These are phyloP conservation scores for Cladophialophora carrionii DNA, from an alignment of 2,329 filamentous ascomycete species.

Conservation along the genomic window DNA sequence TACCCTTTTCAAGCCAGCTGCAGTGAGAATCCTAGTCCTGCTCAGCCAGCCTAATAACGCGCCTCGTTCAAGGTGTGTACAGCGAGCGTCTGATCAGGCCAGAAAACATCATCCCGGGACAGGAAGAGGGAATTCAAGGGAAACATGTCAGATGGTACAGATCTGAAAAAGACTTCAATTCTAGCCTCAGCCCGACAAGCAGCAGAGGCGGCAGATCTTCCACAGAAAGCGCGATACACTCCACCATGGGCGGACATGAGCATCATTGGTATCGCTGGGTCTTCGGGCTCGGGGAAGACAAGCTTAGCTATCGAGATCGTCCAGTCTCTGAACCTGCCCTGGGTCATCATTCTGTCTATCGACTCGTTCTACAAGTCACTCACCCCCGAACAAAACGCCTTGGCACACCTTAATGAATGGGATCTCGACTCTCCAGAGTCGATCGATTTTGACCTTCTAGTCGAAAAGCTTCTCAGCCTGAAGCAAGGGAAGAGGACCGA, in stretches of 20 bases:
- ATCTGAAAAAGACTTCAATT: conserved; percentile 18
- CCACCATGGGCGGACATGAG: conserved; percentile 95
- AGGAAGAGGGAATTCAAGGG: not conserved
- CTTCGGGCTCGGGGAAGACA: conserved; percentile 93
- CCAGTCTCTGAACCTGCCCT: conserved; percentile 84
- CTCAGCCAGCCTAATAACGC: not conserved
- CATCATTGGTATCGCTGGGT: conserved; percentile 94
- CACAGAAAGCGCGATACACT: conserved; percentile 69
- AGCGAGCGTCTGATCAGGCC: not conserved
- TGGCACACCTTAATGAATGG: conserved; percentile 87
- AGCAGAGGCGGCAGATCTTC: conserved; percentile 13
- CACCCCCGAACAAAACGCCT: conserved; percentile 73
- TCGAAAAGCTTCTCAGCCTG: conserved; percentile 77
- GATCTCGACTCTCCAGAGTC: conserved; percentile 95
- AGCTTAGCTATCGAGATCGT: conserved; percentile 92
- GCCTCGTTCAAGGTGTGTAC: not conserved
- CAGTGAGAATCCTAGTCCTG: not conserved
- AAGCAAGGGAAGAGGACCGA: conserved; percentile 78
- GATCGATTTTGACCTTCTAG: conserved; percentile 88
- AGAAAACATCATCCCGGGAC: not conserved
- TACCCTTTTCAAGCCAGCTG: not conserved
- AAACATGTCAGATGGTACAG: conserved; percentile 7
- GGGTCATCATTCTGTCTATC: conserved; percentile 98
- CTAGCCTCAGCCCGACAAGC: conserved; percentile 19
- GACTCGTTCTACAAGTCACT: conserved; percentile 97